Base-by-base conservation (phyloP, 1,139 yeast genomes). In the Scheffersomyces parashehatae region DNA sequence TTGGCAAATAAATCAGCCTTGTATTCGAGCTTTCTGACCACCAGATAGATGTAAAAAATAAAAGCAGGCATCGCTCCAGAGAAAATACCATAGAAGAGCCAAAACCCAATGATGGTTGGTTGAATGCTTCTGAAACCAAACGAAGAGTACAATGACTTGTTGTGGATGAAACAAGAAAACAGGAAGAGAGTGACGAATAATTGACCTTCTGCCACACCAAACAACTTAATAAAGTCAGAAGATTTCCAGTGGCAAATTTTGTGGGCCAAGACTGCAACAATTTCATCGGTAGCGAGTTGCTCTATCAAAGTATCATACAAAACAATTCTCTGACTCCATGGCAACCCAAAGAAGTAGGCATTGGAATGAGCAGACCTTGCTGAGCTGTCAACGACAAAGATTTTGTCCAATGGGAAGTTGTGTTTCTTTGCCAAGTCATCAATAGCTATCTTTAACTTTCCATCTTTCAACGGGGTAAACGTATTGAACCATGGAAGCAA, bases 1-100 rank as follows among this genome's bases (percentile, higher is more conserved):
- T 79, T 82, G 9, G 98, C 97, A 60, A 79, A 91, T 44, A 77
- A 82, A 63, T 93, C 98, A 16, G 99, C 99, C 67, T 93, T 89
- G 59, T 84, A 93, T 70, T 93, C 99, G 56, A 85, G 86, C 56
- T 82, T 81, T 77, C 99, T 85, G 11, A 91, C 81, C 45, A 88
- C 63, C 45, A 83, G 69, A 62, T 88, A 86, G 73, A 80, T 77
- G 31, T 70, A 68, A 56, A 90, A 89, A 48, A 82, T 80, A 60
- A 85, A 64, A 16, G 80, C 63, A 50, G 88, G 80, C 58, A 85
- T 91, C 36, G 90, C 56, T 10, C 99, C 98, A 48, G 82, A 79
- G 55, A 85, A 77, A 48, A 90, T 74, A 58, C 88, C 95, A 47
- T 77, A 73, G 60, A 86, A 87, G 49, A 90, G 74, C 54, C 85